These are phyloP conservation scores for Hypseocharis bilobata DNA, from an alignment of 441 rosid species.

Conservation along the genomic window DNA sequence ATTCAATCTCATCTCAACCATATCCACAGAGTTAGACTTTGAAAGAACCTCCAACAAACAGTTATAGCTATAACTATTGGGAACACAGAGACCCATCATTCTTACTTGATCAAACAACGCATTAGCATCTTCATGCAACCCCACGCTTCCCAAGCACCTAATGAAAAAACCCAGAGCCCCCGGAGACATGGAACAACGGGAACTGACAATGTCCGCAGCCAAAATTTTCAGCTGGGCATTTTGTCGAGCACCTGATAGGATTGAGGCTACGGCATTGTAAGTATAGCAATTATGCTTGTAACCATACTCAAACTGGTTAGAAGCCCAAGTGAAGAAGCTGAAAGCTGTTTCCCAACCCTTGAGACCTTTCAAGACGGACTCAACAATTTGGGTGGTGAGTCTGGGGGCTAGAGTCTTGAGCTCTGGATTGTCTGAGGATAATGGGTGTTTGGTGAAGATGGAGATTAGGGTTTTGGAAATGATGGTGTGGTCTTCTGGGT, in stretches of 20 bases:
- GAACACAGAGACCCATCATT: slow-evolving; percentile 52
- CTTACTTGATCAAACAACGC: slow-evolving; percentile 53
- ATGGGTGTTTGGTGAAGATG: slow-evolving; percentile 40
- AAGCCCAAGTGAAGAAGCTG: slow-evolving; percentile 60
- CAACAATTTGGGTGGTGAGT: slow-evolving; percentile 60
- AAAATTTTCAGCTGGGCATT: slow-evolving; percentile 54
- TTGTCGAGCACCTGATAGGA: slow-evolving; percentile 91
- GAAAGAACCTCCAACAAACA: slow-evolving; percentile 68
- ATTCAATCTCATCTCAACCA: slow-evolving; percentile 54
- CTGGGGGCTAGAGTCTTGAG: slow-evolving; percentile 42
- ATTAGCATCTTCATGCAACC: slow-evolving; percentile 61
- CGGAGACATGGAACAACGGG: slow-evolving; percentile 56
- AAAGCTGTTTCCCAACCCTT: slow-evolving; percentile 50
- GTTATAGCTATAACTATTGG: slow-evolving; percentile 59
- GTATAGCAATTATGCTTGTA: slow-evolving; percentile 58
- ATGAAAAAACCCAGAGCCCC: slow-evolving; percentile 73
- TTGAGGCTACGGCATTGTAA: slow-evolving; percentile 72
- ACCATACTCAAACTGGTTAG: slow-evolving; percentile 46
- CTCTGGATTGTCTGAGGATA: slow-evolving; percentile 38
- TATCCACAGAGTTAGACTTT: slow-evolving; percentile 39
- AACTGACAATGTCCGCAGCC: slow-evolving; percentile 36
- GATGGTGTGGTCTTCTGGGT: slow-evolving; percentile 28
- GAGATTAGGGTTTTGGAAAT: slow-evolving; percentile 22
- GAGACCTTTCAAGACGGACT: slow-evolving; percentile 45
- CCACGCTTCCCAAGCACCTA: slow-evolving; percentile 65